Evolutionary conservation across 1,284 basidiomycete species (phyloP).

Genomic region (Tilletia caries): DNA sequence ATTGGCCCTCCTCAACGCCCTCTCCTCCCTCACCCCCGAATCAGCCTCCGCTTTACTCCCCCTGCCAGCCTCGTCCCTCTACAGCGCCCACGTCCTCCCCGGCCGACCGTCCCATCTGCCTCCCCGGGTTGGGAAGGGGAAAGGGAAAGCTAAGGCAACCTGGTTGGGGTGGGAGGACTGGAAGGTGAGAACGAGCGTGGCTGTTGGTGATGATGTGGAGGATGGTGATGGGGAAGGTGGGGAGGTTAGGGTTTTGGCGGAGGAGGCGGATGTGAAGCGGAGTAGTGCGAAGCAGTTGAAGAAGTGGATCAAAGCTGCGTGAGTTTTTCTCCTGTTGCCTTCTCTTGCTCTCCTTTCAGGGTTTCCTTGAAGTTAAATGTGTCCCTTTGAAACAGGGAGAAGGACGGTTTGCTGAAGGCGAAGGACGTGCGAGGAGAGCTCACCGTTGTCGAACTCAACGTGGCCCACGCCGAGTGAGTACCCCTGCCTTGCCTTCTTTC

Average conservation of each 20-base stretch:
- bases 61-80: not conserved
- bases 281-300: not conserved
- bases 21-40: not conserved
- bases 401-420: not conserved
- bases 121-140: not conserved
- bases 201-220: not conserved
- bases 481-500: not conserved
- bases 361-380: too few species aligned
- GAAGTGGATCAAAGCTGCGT: slow-evolving; percentile 5
- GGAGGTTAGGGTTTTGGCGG: not conserved
- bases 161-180: not conserved
- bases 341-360: not conserved
- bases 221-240: not conserved
- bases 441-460: not conserved
- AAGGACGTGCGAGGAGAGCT: not conserved
- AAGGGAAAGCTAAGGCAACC: not conserved
- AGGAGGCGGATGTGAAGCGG: not conserved
- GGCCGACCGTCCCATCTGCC: not conserved
- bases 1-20: not conserved
- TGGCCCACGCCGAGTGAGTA: not conserved
- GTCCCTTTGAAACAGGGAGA: not conserved
- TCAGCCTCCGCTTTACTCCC: not conserved
- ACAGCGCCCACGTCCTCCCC: not conserved
- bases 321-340: not conserved
- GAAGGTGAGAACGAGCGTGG: not conserved